Conservation (phyloP, 441 rosid species). For the Pelargonium australe region DNA sequence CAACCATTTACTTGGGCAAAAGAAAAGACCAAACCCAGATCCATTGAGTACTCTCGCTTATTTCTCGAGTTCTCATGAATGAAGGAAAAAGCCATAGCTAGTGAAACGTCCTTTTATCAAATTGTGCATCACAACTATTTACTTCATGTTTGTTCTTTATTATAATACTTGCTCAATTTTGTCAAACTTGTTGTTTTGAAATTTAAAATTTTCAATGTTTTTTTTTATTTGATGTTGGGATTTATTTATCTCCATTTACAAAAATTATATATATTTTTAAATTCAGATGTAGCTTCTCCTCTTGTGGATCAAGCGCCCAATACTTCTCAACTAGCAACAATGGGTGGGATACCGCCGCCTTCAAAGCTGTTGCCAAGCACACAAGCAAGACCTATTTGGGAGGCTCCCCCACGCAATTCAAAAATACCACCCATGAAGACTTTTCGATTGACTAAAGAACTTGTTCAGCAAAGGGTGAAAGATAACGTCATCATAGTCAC, state of each 20-base stretch:
- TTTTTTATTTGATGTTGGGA: slow-evolving; percentile 1
- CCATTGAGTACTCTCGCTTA: too few species aligned
- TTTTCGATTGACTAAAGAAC: slow-evolving; percentile 63
- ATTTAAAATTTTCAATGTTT: neutral
- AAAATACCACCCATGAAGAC: slow-evolving; percentile 74
- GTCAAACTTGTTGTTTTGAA: neutral
- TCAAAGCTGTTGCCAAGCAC: slow-evolving; percentile 23
- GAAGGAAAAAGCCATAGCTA: too few species aligned
- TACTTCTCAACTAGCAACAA: slow-evolving; percentile 30
- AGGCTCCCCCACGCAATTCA: slow-evolving; percentile 47
- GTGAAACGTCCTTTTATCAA: neutral
- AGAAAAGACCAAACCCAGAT: too few species aligned
- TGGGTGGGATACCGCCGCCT: slow-evolving; percentile 24
- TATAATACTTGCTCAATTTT: neutral
- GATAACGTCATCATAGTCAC: slow-evolving; percentile 81
- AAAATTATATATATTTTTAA: slow-evolving; percentile 12
- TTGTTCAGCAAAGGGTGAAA: slow-evolving; percentile 64
- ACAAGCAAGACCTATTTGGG: slow-evolving; percentile 56
- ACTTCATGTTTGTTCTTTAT: slow-evolving; percentile 1
- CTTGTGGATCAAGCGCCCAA: slow-evolving; percentile 24
- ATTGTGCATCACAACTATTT: neutral
- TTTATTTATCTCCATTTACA: slow-evolving; percentile 11
- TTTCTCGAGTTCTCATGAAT: too few species aligned
- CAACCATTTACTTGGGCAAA: too few species aligned
- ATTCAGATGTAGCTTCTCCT: slow-evolving; percentile 33